These are phyloP conservation scores for Dioscorea zingiberensis DNA, from an alignment of 106 monocot species.

Conservation along the genomic window DNA sequence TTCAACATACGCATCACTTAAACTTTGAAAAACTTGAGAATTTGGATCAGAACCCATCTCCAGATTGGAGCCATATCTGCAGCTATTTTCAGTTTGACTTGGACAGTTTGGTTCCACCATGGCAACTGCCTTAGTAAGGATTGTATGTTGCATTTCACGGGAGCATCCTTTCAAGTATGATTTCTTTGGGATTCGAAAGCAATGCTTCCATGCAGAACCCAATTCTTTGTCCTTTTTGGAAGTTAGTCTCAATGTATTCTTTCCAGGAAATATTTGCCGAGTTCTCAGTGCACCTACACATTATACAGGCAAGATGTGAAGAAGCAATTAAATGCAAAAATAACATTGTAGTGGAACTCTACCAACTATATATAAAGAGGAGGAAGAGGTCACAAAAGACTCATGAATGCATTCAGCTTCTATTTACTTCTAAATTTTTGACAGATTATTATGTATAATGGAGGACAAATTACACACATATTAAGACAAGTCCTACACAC, in stretches of 20 bases:
- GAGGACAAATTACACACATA: too few relatives aligned
- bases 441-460: too few relatives aligned
- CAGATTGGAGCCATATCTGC: conserved; percentile 9
- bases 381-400: too few relatives aligned
- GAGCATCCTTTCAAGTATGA: conserved; percentile 4
- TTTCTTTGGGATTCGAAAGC: conserved; percentile 15
- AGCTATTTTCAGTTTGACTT: conserved; percentile 18
- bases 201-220: conserved; percentile 19
- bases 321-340: too few relatives aligned
- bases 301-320: too few relatives aligned
- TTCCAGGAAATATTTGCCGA: conserved; percentile 26
- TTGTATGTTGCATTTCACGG: conserved; percentile 3
- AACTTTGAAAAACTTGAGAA: conserved; percentile 14
- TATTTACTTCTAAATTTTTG: too few relatives aligned
- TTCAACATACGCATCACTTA: conserved; percentile 26
- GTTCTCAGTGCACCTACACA: conserved; percentile 8
- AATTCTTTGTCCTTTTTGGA: conserved; percentile 15
- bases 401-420: too few relatives aligned
- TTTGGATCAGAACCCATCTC: conserved; percentile 26
- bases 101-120: conserved; percentile 35
- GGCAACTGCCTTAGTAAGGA: conserved; percentile 44
- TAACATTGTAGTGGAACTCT: too few relatives aligned
- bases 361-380: too few relatives aligned
- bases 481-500: too few relatives aligned
- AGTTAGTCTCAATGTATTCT: conserved; percentile 8